Evolutionary conservation across 2,329 filamentous ascomycete genomes (phyloP), one percentile per base, ranked within the genome.

Genomic region (Xylogone sp.): DNA sequence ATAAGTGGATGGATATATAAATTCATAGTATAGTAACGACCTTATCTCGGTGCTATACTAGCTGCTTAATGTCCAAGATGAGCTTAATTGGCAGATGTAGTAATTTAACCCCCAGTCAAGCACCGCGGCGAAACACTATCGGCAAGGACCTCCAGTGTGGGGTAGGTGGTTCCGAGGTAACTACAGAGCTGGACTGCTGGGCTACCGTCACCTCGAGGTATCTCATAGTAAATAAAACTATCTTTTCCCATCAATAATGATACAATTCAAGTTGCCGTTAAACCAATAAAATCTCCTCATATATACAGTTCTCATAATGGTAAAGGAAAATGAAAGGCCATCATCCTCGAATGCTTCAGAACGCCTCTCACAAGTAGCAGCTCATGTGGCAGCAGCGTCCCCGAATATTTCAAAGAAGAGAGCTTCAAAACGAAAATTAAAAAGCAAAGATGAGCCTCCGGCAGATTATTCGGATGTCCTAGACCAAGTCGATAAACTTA

Each of bases 401-500:
- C 53, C 20, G 50, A 34, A 24, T 59, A 49, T 63, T 64, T 42
- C 63, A 65, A 53, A 62, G 65, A 56, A 65, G 31, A 56, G 53
- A 48, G 50, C 52, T 45, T 24, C 52, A 47, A 39, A 39, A 18
- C n/a, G 8, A 4, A 39, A 39, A 39, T 22, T 64, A 42, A 69
- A 67, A 50, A 62, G 59, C 7, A 63, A 67, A 31, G 62, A 68
- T 31, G 70, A 71, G 8, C 71, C 82, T 0, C 82, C 82, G 21
- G 73, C 78, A 46, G 81, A 86, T 64, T 82, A 84, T 64, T 79
- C 77, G 29, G 83, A 86, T 56, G 74, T 85, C 16, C 75, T 83
- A 0, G 68, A 66, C n/a, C 79, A 84, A 57, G 70, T 86, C n/a
- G 56, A 67, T 4, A 70, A 71, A 0, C 71, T 86, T 1, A 71